Evolutionary conservation across 1,284 basidiomycete genomes (phyloP), one percentile per base, ranked within the genome.

Genomic region (Pascua guehoae): DNA sequence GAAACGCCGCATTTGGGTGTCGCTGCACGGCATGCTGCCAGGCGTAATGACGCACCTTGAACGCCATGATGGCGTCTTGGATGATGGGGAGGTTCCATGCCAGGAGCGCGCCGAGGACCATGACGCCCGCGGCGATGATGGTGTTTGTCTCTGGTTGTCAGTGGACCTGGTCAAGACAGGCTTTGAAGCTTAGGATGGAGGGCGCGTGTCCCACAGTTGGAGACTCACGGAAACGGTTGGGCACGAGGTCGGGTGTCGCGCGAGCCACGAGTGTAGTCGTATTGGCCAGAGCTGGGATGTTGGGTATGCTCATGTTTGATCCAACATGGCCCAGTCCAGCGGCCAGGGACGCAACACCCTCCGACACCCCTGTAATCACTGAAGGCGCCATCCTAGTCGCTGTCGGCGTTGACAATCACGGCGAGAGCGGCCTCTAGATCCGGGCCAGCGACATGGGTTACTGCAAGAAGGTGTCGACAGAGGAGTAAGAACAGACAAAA

Each of bases 81-180:
- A 77, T 40, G 41, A 74, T 58, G 1, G 75, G 75, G 18, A 73
- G 57, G 55, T 74, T 73, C 76, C 76, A 78, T 2, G 69, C 65
- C 16, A 74, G 62, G n/a, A 70, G 61, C 14, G 71, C 69, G 0
- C 62, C 66, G 40, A 73, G 45, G 54, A 75, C 67, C 66, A 74
- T 72, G n/a, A 75, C 67, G 51, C 70, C 71, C 38, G 70, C 73
- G 8, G 68, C 73, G 50, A 78, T 73, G 57, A 78, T 60, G 7
- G 74, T 78, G 53, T 75, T 68, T 10, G 66, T 68, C 43, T 76
- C 75, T 78, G 61, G 39, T 1, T 18, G 46, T 54, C 24, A 54
- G 49, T n/a, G 12, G 8, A 12, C n/a, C n/a, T n/a, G 17, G 1
- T 32, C 24, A 32, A 32, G 24, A 4, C 4, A 32, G 4, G 7